Conservation (phyloP, 768 basidiomycete species). For the Termitomyces sp. region DNA sequence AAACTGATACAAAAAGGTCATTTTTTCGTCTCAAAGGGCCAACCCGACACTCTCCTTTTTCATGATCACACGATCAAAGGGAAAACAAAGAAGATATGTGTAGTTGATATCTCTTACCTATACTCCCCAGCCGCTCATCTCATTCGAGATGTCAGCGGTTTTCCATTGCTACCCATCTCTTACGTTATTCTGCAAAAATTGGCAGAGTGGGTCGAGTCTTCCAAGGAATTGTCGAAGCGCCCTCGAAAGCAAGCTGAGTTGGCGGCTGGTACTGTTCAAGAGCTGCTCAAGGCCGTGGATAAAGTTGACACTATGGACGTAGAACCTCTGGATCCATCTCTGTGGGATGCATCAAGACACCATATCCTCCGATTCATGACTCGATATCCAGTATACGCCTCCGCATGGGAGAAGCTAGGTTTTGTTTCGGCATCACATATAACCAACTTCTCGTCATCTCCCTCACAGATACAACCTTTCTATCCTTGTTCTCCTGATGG, state of each 20-base stretch:
- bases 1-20: conserved; percentile 1
- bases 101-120: not conserved
- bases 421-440: not conserved
- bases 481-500: not conserved
- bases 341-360: not conserved
- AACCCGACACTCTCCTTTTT: conserved; percentile 1
- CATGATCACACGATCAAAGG: not conserved
- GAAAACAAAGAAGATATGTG: not conserved
- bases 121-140: not conserved
- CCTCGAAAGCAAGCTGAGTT: not conserved
- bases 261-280: not conserved
- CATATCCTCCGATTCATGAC: not conserved
- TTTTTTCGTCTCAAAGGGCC: not conserved
- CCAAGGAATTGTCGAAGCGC: not conserved
- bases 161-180: conserved; percentile 5
- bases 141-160: not conserved
- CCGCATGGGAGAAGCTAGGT: conserved; percentile 8
- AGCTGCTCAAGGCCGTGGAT: not conserved
- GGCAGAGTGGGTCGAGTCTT: conserved; percentile 2
- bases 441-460: not conserved
- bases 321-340: not conserved
- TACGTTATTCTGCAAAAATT: conserved; percentile 8
- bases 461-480: not conserved
- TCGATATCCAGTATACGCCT: not conserved
- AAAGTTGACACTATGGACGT: not conserved